Percentiles rank a stretch among this genome's conserved stretches.
Evolutionary conservation across 1,139 yeast genomes (phyloP).

Genomic region (Debaryomyces fabryi): DNA sequence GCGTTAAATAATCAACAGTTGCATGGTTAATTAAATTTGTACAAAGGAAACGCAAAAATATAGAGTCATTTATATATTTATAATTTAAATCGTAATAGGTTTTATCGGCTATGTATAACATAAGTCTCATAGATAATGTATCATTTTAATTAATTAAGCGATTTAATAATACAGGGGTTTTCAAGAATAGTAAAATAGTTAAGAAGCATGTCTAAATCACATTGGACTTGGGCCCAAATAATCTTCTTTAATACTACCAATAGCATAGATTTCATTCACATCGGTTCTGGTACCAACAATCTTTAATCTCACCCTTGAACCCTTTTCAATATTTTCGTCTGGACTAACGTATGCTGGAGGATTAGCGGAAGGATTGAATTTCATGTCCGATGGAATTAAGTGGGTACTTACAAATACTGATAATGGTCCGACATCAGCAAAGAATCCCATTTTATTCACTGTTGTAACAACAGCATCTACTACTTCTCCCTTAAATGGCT

Average conservation of each 20-base stretch:
- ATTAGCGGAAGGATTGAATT: slow-evolving; percentile 91
- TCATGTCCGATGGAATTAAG: slow-evolving; percentile 91
- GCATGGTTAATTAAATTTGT: not conserved
- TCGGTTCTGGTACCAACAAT: slow-evolving; percentile 98
- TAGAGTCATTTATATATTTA: slow-evolving; percentile 1
- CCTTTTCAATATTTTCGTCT: slow-evolving; percentile 92
- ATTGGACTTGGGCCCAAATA: slow-evolving; percentile 79
- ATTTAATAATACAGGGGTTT: slow-evolving; percentile 4
- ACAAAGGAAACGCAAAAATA: not conserved
- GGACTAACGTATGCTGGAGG: slow-evolving; percentile 99
- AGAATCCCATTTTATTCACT: slow-evolving; percentile 94
- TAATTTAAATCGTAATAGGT: not conserved
- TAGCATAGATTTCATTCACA: slow-evolving; percentile 95
- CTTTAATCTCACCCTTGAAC: slow-evolving; percentile 89
- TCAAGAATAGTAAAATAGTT: not conserved
- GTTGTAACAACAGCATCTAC: slow-evolving; percentile 95
- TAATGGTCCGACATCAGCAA: slow-evolving; percentile 97
- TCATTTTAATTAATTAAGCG: not conserved
- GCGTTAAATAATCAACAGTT: not conserved
- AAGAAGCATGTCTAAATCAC: slow-evolving; percentile 19
- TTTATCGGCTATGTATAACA: slow-evolving; percentile 3
- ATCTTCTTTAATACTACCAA: slow-evolving; percentile 97
- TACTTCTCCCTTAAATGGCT: slow-evolving; percentile 98
- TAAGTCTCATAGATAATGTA: slow-evolving; percentile 1
- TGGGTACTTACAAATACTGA: slow-evolving; percentile 94